Percentiles rank a stretch among this genome's conserved stretches.
Evolutionary conservation across 2,329 filamentous ascomycete species (phyloP).

Genomic region (Pestalotiopsis sp.): DNA sequence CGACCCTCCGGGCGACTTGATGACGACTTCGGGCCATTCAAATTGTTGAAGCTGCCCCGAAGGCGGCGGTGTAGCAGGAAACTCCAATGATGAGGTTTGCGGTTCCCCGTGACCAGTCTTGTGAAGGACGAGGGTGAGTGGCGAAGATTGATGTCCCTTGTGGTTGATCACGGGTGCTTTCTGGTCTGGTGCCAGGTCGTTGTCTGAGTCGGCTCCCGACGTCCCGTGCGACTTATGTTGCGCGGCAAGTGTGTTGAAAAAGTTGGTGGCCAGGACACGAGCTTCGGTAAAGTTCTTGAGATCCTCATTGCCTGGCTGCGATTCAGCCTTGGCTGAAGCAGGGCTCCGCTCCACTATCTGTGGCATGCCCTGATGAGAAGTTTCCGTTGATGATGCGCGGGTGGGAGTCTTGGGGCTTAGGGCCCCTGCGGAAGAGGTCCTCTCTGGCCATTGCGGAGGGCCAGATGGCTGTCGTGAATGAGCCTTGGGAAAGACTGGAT

Average conservation of each 20-base stretch:
- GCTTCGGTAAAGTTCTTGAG: slow-evolving; percentile 3
- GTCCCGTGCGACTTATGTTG: not conserved
- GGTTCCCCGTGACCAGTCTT: not conserved
- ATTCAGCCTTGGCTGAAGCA: not conserved
- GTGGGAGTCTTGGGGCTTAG: not conserved
- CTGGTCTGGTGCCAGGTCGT: not conserved
- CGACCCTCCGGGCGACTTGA: not conserved
- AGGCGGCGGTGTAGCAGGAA: slow-evolving; percentile 2
- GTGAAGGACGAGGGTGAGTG: not conserved
- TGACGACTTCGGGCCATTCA: slow-evolving; percentile 1
- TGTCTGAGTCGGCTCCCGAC: not conserved
- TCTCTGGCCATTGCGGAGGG: slow-evolving; percentile 20
- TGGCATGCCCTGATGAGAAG: not conserved
- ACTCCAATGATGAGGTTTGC: not conserved
- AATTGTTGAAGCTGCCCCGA: slow-evolving; percentile 4
- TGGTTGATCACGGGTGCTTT: not conserved
- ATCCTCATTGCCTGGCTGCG: not conserved
- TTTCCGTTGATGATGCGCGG: not conserved
- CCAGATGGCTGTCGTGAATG: not conserved
- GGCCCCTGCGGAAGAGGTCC: slow-evolving; percentile 21
- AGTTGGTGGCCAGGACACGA: not conserved
- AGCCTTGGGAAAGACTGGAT: slow-evolving; percentile 19
- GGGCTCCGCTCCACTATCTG: not conserved
- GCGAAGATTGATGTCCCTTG: not conserved
- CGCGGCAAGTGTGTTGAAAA: not conserved